Evolutionary conservation across 768 basidiomycete species (phyloP).

Genomic region (Gelatoporia subvermispora): DNA sequence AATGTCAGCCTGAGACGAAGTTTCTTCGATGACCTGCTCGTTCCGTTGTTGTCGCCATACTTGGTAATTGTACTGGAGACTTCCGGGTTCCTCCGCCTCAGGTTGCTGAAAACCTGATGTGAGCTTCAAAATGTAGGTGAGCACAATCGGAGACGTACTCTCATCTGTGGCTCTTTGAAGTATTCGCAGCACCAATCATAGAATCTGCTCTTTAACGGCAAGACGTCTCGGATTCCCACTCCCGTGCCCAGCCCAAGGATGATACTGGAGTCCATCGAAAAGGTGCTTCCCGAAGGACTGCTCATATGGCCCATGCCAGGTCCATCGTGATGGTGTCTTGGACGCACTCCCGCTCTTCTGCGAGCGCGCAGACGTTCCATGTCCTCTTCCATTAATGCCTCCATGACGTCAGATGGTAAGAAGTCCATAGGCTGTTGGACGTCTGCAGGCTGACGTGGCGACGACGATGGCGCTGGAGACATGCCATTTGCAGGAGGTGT

Average conservation of each 20-base stretch:
- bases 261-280: slow-evolving; percentile 73
- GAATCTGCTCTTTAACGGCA: slow-evolving; percentile 88
- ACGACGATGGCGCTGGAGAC: slow-evolving; percentile 12
- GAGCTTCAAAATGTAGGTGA: neutral
- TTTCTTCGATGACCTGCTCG: slow-evolving; percentile 70
- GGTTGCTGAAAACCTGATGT: slow-evolving; percentile 57
- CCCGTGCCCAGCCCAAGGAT: slow-evolving; percentile 78
- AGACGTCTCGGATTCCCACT: slow-evolving; percentile 71
- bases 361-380: slow-evolving; percentile 85
- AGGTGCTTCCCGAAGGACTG: slow-evolving; percentile 73
- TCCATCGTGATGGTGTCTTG: slow-evolving; percentile 34
- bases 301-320: slow-evolving; percentile 38
- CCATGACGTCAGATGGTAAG: slow-evolving; percentile 74
- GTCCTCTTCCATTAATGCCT: slow-evolving; percentile 88
- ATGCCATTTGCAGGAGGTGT: slow-evolving; percentile 28
- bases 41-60: slow-evolving; percentile 92
- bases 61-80: slow-evolving; percentile 89
- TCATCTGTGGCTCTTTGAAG: slow-evolving; percentile 98
- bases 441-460: slow-evolving; percentile 25
- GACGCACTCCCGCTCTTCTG: slow-evolving; percentile 38
- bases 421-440: slow-evolving; percentile 44
- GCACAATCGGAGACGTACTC: slow-evolving; percentile 52
- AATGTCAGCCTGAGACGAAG: slow-evolving; percentile 59
- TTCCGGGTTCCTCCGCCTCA: slow-evolving; percentile 94
- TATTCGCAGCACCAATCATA: slow-evolving; percentile 98